Percentiles rank a stretch among this genome's conserved stretches.
These are phyloP conservation scores for Nepenthes mirabilis DNA, from an alignment of 148 eudicot genomes.

Conservation along the genomic window DNA sequence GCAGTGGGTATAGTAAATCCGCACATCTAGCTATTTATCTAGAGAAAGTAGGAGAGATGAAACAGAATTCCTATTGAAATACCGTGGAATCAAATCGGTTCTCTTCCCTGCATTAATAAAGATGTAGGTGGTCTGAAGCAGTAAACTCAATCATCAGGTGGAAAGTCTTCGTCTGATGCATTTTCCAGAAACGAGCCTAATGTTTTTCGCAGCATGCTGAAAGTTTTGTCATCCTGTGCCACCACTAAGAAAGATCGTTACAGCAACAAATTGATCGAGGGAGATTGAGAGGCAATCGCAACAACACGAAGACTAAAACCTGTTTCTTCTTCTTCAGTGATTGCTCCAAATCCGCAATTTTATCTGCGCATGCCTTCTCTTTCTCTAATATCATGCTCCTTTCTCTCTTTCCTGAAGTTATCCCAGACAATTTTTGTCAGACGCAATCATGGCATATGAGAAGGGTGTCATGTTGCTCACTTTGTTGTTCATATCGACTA, in stretches of 20 bases:
- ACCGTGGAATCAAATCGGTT: too few species aligned
- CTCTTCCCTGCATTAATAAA: too few species aligned
- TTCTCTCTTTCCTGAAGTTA: slow-evolving; percentile 64
- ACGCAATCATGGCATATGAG: background rate
- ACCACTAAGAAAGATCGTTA: background rate
- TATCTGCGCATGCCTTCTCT: slow-evolving; percentile 40
- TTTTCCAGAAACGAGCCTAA: slow-evolving; percentile 71
- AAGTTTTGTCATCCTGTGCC: slow-evolving; percentile 66
- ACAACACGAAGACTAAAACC: slow-evolving; percentile 14
- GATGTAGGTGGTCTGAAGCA: too few species aligned
- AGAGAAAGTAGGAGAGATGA: too few species aligned
- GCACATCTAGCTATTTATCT: too few species aligned
- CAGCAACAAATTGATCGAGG: background rate
- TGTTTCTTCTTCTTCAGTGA: slow-evolving; percentile 64
- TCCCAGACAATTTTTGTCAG: slow-evolving; percentile 1
- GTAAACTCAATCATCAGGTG: background rate
- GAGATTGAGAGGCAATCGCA: background rate
- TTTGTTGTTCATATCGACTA: slow-evolving; percentile 63
- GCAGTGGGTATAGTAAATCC: too few species aligned
- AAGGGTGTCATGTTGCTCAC: slow-evolving; percentile 30
- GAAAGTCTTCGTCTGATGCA: slow-evolving; percentile 71
- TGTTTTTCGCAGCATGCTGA: slow-evolving; percentile 66
- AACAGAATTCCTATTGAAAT: too few species aligned
- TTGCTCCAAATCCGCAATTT: slow-evolving; percentile 48
- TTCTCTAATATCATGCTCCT: slow-evolving; percentile 42